Conservation (phyloP, 2,329 filamentous ascomycete genomes). For the Microsporum audouinii region DNA sequence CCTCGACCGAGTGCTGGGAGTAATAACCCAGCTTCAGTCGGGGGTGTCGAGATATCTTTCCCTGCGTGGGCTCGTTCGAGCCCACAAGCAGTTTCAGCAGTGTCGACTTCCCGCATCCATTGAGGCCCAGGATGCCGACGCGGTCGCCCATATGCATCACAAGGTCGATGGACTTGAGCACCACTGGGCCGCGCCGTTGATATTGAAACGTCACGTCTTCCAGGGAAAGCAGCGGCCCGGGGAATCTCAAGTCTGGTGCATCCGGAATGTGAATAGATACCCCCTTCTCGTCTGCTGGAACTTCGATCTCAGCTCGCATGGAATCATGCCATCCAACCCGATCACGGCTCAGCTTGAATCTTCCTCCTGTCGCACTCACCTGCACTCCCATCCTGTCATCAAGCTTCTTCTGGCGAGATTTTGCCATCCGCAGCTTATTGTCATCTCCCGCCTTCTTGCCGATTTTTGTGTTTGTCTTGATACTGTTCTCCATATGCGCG, state of each 20-base stretch:
- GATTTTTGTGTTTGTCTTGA: constrained; percentile 60
- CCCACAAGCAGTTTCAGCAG: constrained; percentile 60
- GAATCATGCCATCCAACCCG: constrained; percentile 50
- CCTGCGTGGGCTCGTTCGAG: constrained; percentile 46
- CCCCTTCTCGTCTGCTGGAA: constrained; percentile 50
- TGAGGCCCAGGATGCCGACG: constrained; percentile 64
- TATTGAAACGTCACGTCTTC: constrained; percentile 61
- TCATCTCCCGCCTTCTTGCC: constrained; percentile 70
- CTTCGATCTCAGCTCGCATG: constrained; percentile 56
- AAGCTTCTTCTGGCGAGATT: constrained; percentile 71
- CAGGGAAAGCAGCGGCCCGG: constrained; percentile 59
- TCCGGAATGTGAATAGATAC: constrained; percentile 50
- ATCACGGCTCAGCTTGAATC: constrained; percentile 74
- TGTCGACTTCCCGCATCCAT: constrained; percentile 73
- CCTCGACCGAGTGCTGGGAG: constrained; percentile 66
- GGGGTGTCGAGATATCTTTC: constrained; percentile 55
- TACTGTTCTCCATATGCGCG: constrained; percentile 67
- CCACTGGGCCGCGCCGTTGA: constrained; percentile 30
- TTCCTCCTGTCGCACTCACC: constrained; percentile 56
- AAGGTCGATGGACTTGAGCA: constrained; percentile 54
- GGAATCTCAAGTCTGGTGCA: constrained; percentile 60
- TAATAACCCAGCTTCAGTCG: constrained; percentile 63
- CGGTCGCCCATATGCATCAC: constrained; percentile 63
- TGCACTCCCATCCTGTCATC: constrained; percentile 71
- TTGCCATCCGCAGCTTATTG: constrained; percentile 76